Evolutionary conservation across 768 basidiomycete genomes (phyloP), one percentile per base, ranked within the genome.

Genomic region (Galerina sulciceps): DNA sequence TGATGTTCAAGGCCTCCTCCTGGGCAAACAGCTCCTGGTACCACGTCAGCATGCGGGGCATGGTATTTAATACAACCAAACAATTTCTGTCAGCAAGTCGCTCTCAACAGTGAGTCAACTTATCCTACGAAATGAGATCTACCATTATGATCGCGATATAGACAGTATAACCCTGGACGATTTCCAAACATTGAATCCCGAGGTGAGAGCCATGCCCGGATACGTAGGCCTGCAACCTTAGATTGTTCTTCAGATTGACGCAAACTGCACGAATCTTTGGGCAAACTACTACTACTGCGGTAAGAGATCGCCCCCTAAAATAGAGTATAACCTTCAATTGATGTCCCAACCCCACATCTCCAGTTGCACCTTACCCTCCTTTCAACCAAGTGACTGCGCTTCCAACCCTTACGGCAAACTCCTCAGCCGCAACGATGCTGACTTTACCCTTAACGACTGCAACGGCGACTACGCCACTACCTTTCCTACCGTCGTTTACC

Each of bases 191-290:
- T 31, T 53, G 31, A 53, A 53, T 31, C 52, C 52, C 17, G 52
- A 44, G 38, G 52, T 42, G 23, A 36, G 11, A 31, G 26, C 4
- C 17, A 20, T 18, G 13, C 10, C 1, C 17, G 34, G 18, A 17
- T 36, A 8, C 10, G 10, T 18, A 6, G 17, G 18, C 10, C n/a
- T 36, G 35, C n/a, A 14, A 10, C 20, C 31, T 49, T 14, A 49
- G 10, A 10, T 36, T 8, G 0, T n/a, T 13, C 15, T 36, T 18
- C 17, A 57, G 41, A 45, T 57, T 18, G 31, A 57, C 26, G 49
- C 47, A 13, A 43, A 57, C 18, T 57, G 56, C 18, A 57, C 47
- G 40, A 57, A 57, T 42, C 41, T 57, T 18, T 57, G 56, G 56
- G 22, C 40, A 15, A 35, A 26, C 2, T 57, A 57, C 34, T 43